phyloP scores from a whole-genome alignment of 2,329 filamentous ascomycete genomes.

The Cercospora zeina region DNA sequence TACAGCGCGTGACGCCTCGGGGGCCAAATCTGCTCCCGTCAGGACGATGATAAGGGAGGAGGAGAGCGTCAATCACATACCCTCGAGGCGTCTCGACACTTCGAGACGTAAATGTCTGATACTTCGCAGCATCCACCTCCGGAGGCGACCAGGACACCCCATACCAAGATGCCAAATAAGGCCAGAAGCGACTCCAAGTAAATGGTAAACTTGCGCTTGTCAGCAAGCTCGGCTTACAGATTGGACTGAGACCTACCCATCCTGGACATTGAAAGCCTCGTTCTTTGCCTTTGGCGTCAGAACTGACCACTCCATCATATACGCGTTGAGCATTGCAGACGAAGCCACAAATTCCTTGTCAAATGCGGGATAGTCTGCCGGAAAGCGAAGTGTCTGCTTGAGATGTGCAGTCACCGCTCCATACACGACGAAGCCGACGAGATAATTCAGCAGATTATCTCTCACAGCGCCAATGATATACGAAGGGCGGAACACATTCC shows the following conservation, averaged over 20 bases:
- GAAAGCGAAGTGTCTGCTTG: slow-evolving; percentile 46
- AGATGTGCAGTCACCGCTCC: slow-evolving; percentile 48
- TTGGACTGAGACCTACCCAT: slow-evolving; percentile 38
- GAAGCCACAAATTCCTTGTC: slow-evolving; percentile 46
- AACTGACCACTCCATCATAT: slow-evolving; percentile 53
- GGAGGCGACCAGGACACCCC: slow-evolving; percentile 29
- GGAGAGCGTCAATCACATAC: neutral
- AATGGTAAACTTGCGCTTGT: slow-evolving; percentile 36
- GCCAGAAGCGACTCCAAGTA: slow-evolving; percentile 53
- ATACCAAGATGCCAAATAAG: slow-evolving; percentile 49
- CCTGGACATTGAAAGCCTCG: slow-evolving; percentile 52
- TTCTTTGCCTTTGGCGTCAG: slow-evolving; percentile 43
- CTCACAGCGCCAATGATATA: slow-evolving; percentile 52
- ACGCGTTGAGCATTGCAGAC: slow-evolving; percentile 49
- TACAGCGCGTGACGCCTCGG: slow-evolving; percentile 17
- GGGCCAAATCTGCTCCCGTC: slow-evolving; percentile 31
- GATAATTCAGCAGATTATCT: slow-evolving; percentile 52
- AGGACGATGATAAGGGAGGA: too few species aligned
- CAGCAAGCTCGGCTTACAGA: neutral
- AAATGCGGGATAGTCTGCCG: slow-evolving; percentile 49
- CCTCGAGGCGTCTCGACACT: slow-evolving; percentile 26
- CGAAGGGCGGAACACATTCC: slow-evolving; percentile 51
- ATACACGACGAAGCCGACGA: slow-evolving; percentile 51
- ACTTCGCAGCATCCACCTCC: slow-evolving; percentile 22
- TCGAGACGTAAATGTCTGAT: slow-evolving; percentile 19